phyloP scores from a whole-genome alignment of 352 stramenopile species.

The Globisporangium parvum region DNA sequence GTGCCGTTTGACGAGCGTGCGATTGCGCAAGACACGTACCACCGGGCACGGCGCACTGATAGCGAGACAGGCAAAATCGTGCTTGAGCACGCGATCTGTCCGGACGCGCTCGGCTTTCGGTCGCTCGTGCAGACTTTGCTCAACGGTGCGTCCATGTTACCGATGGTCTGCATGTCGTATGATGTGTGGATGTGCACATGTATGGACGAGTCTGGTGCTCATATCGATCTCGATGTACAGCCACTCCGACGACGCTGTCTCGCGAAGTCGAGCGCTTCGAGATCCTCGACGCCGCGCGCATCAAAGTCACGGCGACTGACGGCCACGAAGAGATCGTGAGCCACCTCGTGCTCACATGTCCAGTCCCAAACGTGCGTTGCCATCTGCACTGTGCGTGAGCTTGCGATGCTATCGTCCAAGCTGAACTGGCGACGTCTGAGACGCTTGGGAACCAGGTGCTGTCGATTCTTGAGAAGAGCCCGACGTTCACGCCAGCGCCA shows the following conservation, averaged over 20 bases:
- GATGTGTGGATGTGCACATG: too few species aligned
- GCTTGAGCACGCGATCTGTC: slow-evolving; percentile 35
- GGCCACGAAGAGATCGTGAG: slow-evolving; percentile 49
- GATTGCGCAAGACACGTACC: slow-evolving; percentile 46
- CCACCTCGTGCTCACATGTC: slow-evolving; percentile 65
- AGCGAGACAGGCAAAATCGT: slow-evolving; percentile 7
- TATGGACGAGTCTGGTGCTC: neutral
- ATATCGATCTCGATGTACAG: slow-evolving; percentile 14
- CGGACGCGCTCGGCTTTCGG: slow-evolving; percentile 39
- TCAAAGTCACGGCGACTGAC: slow-evolving; percentile 35
- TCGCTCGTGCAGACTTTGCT: slow-evolving; percentile 50
- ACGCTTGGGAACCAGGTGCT: slow-evolving; percentile 19
- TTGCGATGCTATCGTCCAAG: neutral
- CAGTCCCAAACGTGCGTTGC: slow-evolving; percentile 37
- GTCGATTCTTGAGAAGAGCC: slow-evolving; percentile 46
- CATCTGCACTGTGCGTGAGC: neutral
- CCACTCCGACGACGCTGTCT: slow-evolving; percentile 32
- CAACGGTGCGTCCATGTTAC: slow-evolving; percentile 13
- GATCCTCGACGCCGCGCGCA: slow-evolving; percentile 36
- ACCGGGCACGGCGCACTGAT: slow-evolving; percentile 12
- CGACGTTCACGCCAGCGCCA: slow-evolving; percentile 22
- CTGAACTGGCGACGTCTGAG: neutral
- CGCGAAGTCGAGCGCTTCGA: slow-evolving; percentile 46
- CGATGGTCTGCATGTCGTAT: neutral
- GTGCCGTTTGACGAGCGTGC: slow-evolving; percentile 33